A percentile compares a stretch with the other conserved stretches of the same genome.
Conservation (phyloP, 768 basidiomycete species). For the Suillus fuscotomentosus region DNA sequence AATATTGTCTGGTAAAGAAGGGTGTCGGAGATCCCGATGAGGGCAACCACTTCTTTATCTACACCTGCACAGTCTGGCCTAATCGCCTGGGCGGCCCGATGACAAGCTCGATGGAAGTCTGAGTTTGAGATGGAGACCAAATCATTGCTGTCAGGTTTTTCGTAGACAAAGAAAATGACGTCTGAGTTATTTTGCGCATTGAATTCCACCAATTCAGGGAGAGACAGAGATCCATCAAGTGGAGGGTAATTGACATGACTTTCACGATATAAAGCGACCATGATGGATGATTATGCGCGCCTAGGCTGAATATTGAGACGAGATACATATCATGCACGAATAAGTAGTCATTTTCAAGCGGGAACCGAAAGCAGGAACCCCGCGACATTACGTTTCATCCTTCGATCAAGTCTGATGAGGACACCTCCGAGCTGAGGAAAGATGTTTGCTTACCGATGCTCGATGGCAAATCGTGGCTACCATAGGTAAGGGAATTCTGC, state of each 20-base stretch:
- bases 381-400: neutral
- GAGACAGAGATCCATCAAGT: neutral
- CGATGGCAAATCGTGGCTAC: too few relatives aligned
- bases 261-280: neutral
- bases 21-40: conserved; percentile 31
- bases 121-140: conserved; percentile 33
- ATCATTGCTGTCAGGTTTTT: neutral
- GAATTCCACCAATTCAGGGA: conserved; percentile 37
- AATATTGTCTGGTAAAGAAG: conserved; percentile 32
- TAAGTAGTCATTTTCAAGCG: neutral
- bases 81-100: conserved; percentile 41
- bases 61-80: conserved; percentile 30
- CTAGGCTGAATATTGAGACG: neutral
- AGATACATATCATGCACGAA: neutral
- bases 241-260: neutral
- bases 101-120: conserved; percentile 39
- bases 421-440: too few relatives aligned
- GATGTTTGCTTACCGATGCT: too few relatives aligned
- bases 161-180: conserved; percentile 16
- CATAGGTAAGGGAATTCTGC: too few relatives aligned
- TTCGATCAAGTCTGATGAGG: neutral
- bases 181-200: conserved; percentile 27
- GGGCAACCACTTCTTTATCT: conserved; percentile 20
- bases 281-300: neutral
- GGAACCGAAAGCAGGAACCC: neutral